These are phyloP conservation scores for Saccharata proteae DNA, from an alignment of 2,329 filamentous ascomycete genomes.

Conservation along the genomic window DNA sequence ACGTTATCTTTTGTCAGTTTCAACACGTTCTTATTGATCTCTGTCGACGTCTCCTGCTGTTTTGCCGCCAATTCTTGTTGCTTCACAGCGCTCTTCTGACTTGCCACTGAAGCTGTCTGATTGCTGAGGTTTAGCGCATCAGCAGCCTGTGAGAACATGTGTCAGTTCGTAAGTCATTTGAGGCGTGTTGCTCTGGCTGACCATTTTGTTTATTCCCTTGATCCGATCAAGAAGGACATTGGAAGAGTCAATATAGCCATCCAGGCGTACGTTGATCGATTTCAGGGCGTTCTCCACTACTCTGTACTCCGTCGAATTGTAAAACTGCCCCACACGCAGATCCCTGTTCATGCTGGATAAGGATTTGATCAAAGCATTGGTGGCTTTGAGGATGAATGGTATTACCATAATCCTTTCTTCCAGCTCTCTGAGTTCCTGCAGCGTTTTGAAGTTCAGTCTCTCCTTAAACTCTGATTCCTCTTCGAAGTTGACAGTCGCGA, in stretches of 20 bases:
- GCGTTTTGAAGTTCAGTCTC: background rate
- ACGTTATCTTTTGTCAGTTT: constrained; percentile 1
- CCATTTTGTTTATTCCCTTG: background rate
- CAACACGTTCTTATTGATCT: constrained; percentile 5
- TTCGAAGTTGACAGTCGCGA: constrained; percentile 1
- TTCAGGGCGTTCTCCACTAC: background rate
- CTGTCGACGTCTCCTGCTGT: constrained; percentile 2
- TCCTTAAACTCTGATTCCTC: background rate
- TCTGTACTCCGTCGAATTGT: background rate
- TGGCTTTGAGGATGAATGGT: background rate
- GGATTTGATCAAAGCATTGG: background rate
- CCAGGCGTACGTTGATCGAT: background rate
- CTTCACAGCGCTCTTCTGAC: background rate
- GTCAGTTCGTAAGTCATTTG: no score
- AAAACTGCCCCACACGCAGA: background rate
- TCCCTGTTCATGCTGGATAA: background rate
- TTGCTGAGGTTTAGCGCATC: constrained; percentile 4
- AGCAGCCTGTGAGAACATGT: background rate
- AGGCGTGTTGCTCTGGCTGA: no score
- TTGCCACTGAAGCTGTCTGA: constrained; percentile 1
- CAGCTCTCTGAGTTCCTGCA: constrained; percentile 1
- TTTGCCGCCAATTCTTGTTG: no score
- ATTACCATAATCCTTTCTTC: constrained; percentile 2
- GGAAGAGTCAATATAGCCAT: constrained; percentile 1
- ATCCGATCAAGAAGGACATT: background rate